Evolutionary conservation across 768 basidiomycete species (phyloP).

Genomic region (Pleurotus pulmonarius): DNA sequence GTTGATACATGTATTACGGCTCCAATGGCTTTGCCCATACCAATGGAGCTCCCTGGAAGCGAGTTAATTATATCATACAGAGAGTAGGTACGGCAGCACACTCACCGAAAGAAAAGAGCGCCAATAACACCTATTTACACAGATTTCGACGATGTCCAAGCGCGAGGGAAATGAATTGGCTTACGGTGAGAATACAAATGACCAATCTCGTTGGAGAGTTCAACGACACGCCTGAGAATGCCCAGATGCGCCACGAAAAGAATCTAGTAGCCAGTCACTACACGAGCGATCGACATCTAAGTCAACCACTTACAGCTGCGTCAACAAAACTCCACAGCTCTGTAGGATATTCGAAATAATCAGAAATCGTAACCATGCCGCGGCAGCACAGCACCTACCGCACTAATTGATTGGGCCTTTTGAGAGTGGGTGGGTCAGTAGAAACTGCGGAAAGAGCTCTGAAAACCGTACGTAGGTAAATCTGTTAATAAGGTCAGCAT

Average conservation of each 20-base stretch:
- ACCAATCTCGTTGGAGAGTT: background rate
- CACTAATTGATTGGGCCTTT: conserved; percentile 2
- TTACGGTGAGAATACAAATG: background rate
- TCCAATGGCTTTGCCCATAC: background rate
- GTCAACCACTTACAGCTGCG: background rate
- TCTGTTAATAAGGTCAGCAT: background rate
- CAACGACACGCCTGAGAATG: background rate
- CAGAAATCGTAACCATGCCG: no score
- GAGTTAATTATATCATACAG: no score
- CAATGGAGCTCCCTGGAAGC: background rate
- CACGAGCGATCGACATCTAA: background rate
- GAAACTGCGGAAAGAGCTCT: background rate
- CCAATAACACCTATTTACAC: background rate
- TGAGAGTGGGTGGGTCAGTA: background rate
- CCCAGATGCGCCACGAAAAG: background rate
- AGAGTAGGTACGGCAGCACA: background rate
- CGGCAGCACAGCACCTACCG: background rate
- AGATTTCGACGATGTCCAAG: background rate
- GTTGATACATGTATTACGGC: no score
- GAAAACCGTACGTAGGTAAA: background rate
- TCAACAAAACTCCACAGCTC: background rate
- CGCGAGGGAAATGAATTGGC: background rate
- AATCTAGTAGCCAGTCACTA: background rate
- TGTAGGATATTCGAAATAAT: background rate
- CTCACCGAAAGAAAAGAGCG: background rate